Conservation (phyloP, 176 grass and related monocot species). For the Triticum turgidum region DNA sequence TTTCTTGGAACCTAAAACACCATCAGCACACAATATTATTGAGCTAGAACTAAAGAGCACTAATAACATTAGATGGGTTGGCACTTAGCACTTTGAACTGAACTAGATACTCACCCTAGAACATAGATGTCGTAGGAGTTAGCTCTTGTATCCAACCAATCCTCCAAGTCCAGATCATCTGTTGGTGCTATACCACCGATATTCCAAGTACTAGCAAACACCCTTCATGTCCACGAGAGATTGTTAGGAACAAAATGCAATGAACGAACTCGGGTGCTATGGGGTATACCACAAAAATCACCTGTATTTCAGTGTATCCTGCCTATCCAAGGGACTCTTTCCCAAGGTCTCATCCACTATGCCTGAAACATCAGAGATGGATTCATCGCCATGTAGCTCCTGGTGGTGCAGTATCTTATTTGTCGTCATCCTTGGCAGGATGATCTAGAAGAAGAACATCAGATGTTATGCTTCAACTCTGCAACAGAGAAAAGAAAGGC, state of each 20-base stretch:
- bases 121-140: constrained; percentile 88
- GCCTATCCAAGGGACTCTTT: constrained; percentile 34
- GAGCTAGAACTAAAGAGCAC: neutral
- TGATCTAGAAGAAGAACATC: constrained; percentile 59
- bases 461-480: constrained; percentile 29
- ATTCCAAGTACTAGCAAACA: constrained; percentile 94
- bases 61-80: neutral
- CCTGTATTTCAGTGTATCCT: constrained; percentile 69
- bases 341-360: constrained; percentile 46
- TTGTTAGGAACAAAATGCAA: constrained; percentile 17
- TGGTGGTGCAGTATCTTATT: constrained; percentile 59
- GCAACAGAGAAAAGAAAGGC: constrained; percentile 20
- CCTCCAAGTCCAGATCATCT: constrained; percentile 74
- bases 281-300: constrained; percentile 17
- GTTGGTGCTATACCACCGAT: constrained; percentile 66
- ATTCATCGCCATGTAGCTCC: constrained; percentile 35
- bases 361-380: constrained; percentile 51
- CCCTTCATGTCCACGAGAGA: constrained; percentile 44
- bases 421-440: constrained; percentile 55
- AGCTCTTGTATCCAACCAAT: constrained; percentile 68
- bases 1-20: constrained; percentile 86
- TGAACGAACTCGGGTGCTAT: constrained; percentile 28
- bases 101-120: constrained; percentile 78
- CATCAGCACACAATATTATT: constrained; percentile 21
- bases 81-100: constrained; percentile 3